Conservation (phyloP, 2,329 filamentous ascomycete species). For the Aspergillus sp. region DNA sequence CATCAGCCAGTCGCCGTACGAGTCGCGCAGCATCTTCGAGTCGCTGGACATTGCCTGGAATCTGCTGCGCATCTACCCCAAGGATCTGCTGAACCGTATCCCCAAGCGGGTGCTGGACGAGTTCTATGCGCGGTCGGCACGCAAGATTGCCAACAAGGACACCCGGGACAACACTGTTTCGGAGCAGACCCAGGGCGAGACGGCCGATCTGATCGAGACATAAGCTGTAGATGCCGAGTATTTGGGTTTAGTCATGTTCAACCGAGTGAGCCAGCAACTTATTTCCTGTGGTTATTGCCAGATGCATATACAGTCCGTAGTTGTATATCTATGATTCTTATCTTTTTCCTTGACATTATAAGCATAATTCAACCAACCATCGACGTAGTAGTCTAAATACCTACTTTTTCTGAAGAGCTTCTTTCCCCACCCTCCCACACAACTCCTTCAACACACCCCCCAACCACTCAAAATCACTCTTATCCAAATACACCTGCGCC, state of each 20-base stretch:
- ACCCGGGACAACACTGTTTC: constrained; percentile 47
- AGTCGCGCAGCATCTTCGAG: constrained; percentile 87
- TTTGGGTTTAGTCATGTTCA: constrained; percentile 17
- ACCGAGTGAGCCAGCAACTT: constrained; percentile 11
- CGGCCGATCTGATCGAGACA: constrained; percentile 46
- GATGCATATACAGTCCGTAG: constrained; percentile 20
- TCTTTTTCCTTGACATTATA: too few species aligned
- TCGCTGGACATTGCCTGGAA: constrained; percentile 96
- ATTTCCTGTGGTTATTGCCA: constrained; percentile 7
- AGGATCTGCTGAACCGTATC: constrained; percentile 95
- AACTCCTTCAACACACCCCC: constrained; percentile 61
- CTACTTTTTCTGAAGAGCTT: constrained; percentile 22
- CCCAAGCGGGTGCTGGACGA: constrained; percentile 80
- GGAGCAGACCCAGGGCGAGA: constrained; percentile 31
- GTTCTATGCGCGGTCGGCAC: constrained; percentile 68
- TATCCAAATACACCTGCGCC: constrained; percentile 81
- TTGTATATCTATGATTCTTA: constrained; percentile 13
- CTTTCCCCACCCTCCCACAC: constrained; percentile 54
- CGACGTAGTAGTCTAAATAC: too few species aligned
- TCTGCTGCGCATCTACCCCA: constrained; percentile 93
- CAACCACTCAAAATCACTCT: constrained; percentile 74
- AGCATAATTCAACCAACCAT: too few species aligned
- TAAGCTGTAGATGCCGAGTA: constrained; percentile 21
- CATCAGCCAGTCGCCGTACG: constrained; percentile 89
- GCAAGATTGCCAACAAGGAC: constrained; percentile 51